Conservation (phyloP, 768 basidiomycete genomes). For the Auricularia sp. region DNA sequence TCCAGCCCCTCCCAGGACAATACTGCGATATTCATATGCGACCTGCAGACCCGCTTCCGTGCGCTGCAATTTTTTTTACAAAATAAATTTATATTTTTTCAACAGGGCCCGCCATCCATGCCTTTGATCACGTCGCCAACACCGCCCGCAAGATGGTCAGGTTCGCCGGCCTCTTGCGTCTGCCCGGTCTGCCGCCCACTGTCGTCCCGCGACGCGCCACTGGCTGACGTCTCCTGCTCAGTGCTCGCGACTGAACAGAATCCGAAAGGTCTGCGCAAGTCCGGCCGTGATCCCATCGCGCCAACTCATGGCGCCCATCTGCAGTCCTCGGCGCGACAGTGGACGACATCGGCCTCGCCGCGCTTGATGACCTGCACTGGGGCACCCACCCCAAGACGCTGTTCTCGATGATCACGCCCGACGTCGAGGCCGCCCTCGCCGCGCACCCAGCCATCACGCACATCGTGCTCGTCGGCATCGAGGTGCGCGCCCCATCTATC, state of each 20-base stretch:
- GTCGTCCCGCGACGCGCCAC: neutral
- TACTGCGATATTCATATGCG: constrained; percentile 70
- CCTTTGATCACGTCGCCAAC: constrained; percentile 58
- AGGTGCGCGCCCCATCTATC: constrained; percentile 39
- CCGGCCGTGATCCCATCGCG: constrained; percentile 2
- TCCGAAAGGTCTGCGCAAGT: constrained; percentile 46
- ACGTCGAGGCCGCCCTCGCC: constrained; percentile 45
- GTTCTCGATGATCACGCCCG: constrained; percentile 78
- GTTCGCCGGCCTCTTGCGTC: constrained; percentile 48
- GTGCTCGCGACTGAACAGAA: constrained; percentile 84
- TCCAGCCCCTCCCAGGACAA: constrained; percentile 28
- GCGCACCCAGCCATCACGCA: constrained; percentile 40
- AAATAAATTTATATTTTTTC: neutral
- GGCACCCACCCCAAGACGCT: constrained; percentile 65
- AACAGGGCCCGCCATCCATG: constrained; percentile 46
- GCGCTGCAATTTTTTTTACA: constrained; percentile 13
- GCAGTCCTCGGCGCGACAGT: constrained; percentile 62
- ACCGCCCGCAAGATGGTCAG: constrained; percentile 71
- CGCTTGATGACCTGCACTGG: constrained; percentile 43
- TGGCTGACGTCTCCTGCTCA: constrained; percentile 48
- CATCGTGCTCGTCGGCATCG: constrained; percentile 78
- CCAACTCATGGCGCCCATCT: neutral
- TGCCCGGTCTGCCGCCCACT: neutral
- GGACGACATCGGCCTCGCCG: constrained; percentile 39
- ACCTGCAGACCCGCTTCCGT: constrained; percentile 74